Base-by-base conservation (phyloP, 768 basidiomycete species). In the Pholiota microspora region DNA sequence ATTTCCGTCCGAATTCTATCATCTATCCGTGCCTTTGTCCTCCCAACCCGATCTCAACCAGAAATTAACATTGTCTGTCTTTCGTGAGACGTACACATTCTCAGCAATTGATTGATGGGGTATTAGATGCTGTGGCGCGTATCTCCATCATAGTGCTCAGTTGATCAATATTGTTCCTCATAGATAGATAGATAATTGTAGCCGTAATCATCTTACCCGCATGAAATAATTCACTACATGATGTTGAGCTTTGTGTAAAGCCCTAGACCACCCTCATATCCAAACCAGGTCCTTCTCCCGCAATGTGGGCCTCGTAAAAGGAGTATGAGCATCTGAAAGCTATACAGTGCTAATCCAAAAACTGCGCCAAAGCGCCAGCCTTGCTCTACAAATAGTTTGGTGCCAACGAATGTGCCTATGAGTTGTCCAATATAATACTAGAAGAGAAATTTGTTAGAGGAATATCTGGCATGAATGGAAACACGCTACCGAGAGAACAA, bases 401-500 rank as follows among this genome's bases (percentile, higher is more conserved):
- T 83, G 23, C 86, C 82, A 1, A 84, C 81, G 0, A 82, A 75
- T 1, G 87, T 88, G 5, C 89, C 89, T 67, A 84, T 82, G 10
- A 89, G 81, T 69, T 89, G 86, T 0, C 88, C 88, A 18, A 84
- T 73, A 66, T 87, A 87, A 21, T 83, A 64, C 74, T 76, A 50
- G n/a, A 51, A 23, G 23, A 4, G 12, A 23, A 21, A 3, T 31
- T 21, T 21, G 15, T 40, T 10, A 16, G 51, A 23, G 7, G 10
- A 34, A 12, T 16, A 15, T 31, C 34, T 35, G 1, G 2, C 6
- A 12, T 31, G 21, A 29, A 29, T 9, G 7, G 27, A 10, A n/a
- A 1, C 8, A 21, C 66, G 77, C 56, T 61, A 82, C 83, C 13
- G 80, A 78, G 50, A 89, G 69, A 36, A 89, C 76, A 47, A 83